A percentile compares a stretch with the other conserved stretches of the same genome.
phyloP scores from a whole-genome alignment of 2,329 filamentous ascomycete genomes.

The Cercospora citrullina region DNA sequence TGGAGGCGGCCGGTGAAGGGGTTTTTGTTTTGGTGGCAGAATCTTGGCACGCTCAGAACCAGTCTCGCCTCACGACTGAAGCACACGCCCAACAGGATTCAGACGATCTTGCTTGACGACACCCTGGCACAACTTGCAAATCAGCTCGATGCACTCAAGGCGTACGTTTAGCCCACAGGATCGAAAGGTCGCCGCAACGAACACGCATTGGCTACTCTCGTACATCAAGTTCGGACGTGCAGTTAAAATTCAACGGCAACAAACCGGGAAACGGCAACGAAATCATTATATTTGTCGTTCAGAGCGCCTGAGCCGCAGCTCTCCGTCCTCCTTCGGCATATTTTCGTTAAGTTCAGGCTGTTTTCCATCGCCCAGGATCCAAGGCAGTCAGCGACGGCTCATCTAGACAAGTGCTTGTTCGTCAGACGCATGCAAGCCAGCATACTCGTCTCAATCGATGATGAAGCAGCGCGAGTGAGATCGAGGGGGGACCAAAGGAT shows the following conservation, averaged over 20 bases:
- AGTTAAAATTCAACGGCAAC: background rate
- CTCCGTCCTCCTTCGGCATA: too few relatives aligned
- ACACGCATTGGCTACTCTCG: background rate
- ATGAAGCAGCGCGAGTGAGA: background rate
- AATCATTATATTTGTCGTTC: background rate
- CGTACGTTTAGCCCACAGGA: too few relatives aligned
- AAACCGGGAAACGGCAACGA: rapidly evolving
- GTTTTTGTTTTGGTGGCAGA: background rate
- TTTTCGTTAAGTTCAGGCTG: too few relatives aligned
- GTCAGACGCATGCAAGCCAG: background rate
- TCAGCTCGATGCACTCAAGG: too few relatives aligned
- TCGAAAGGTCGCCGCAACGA: too few relatives aligned
- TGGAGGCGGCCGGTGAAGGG: background rate
- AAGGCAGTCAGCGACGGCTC: too few relatives aligned
- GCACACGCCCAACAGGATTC: background rate
- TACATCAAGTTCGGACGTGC: background rate
- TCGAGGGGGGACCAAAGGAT: background rate
- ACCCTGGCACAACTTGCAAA: too few relatives aligned
- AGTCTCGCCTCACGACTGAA: background rate
- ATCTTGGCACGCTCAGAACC: background rate
- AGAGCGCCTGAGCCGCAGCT: too few relatives aligned
- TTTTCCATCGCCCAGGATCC: too few relatives aligned
- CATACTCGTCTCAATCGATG: background rate
- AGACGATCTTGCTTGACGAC: too few relatives aligned
- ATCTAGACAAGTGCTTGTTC: too few relatives aligned